Evolutionary conservation across 2,329 filamentous ascomycete species (phyloP).

Genomic region (Fusarium succisae): DNA sequence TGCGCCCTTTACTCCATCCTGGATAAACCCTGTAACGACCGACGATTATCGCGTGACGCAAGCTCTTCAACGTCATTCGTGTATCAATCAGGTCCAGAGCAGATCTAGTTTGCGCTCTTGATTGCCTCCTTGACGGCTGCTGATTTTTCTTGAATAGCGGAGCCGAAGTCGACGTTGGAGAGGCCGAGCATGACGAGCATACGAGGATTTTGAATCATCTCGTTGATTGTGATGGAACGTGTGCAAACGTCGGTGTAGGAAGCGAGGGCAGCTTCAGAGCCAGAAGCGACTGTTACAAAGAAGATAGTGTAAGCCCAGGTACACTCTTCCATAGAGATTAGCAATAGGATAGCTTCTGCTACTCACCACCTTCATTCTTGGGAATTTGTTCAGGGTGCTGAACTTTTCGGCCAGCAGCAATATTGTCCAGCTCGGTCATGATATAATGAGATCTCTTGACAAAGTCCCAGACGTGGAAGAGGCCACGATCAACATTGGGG

Average conservation of each 20-base stretch:
- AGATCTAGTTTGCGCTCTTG: not conserved
- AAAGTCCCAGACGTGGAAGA: conserved; percentile 55
- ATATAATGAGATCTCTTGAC: conserved; percentile 53
- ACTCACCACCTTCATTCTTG: conserved; percentile 42
- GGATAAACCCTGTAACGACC: not conserved
- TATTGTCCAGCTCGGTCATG: conserved; percentile 53
- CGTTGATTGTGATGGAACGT: conserved; percentile 45
- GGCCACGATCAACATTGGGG: conserved; percentile 41
- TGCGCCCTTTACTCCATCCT: not conserved
- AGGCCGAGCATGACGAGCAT: conserved; percentile 48
- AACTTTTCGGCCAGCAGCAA: conserved; percentile 46
- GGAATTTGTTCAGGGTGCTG: conserved; percentile 50
- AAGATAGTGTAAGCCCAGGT: not conserved
- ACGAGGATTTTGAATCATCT: conserved; percentile 44
- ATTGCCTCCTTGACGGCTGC: conserved; percentile 39
- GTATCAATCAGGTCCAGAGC: not conserved
- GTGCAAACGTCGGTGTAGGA: conserved; percentile 46
- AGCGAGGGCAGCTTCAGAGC: conserved; percentile 36
- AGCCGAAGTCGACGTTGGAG: conserved; percentile 43
- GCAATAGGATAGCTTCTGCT: conserved; percentile 2
- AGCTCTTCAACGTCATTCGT: conserved; percentile 20
- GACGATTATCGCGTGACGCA: conserved; percentile 15
- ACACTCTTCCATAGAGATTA: not conserved
- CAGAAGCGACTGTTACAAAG: conserved; percentile 25
- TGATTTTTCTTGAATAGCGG: conserved; percentile 41